Conservation (phyloP, 495 filamentous ascomycete species). For the Penicillium ucsense region DNA sequence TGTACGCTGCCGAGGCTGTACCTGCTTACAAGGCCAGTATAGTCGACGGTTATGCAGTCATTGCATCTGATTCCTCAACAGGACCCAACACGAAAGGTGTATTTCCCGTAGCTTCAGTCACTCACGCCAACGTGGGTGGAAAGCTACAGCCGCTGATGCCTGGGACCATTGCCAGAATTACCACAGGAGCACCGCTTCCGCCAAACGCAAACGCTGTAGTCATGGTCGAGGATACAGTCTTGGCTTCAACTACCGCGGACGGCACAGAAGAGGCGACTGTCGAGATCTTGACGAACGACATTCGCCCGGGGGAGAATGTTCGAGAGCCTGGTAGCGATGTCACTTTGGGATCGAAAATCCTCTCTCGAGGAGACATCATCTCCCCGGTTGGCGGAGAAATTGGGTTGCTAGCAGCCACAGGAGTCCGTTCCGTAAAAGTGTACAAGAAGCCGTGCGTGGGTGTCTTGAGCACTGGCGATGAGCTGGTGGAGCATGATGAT, state of each 20-base stretch:
- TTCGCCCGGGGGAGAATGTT: conserved; percentile 75
- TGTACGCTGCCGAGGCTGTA: conserved; percentile 69
- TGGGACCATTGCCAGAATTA: conserved; percentile 80
- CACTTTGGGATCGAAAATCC: conserved; percentile 51
- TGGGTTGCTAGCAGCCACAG: conserved; percentile 78
- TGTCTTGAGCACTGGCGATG: conserved; percentile 89
- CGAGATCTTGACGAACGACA: conserved; percentile 69
- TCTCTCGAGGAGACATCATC: conserved; percentile 67
- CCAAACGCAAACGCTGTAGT: conserved; percentile 83
- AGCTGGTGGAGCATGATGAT: conserved; percentile 71
- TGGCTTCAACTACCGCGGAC: conserved; percentile 64
- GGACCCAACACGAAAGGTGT: conserved; percentile 56
- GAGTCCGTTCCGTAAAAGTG: conserved; percentile 59
- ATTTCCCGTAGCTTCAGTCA: conserved; percentile 80
- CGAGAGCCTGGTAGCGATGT: conserved; percentile 89
- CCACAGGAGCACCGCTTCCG: conserved; percentile 87
- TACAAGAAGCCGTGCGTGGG: conserved; percentile 74
- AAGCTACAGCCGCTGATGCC: conserved; percentile 47
- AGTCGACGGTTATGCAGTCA: conserved; percentile 91
- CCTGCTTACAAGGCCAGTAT: conserved; percentile 93
- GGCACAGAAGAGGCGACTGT: conserved; percentile 77
- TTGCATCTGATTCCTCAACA: conserved; percentile 33
- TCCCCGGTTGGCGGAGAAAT: conserved; percentile 83
- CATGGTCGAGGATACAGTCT: conserved; percentile 91
- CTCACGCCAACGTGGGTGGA: conserved; percentile 67